Conservation (phyloP, 768 basidiomycete species). For the Trametes gibbosa region DNA sequence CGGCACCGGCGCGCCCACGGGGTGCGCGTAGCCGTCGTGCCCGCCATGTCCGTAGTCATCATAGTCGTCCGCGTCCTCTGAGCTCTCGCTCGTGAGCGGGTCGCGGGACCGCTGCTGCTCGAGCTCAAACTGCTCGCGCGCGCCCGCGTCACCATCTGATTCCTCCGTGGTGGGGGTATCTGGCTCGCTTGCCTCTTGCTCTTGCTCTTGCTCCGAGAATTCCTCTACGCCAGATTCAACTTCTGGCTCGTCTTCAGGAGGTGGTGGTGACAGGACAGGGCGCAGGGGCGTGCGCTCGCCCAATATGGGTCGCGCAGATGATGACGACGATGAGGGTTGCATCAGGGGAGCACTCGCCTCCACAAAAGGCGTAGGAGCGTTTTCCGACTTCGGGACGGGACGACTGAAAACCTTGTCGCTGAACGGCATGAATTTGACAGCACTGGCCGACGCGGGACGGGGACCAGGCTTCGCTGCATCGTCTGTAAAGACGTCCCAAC, state of each 20-base stretch:
- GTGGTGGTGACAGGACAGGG: slow-evolving; percentile 16
- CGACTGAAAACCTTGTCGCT: slow-evolving; percentile 63
- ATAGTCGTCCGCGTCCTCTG: slow-evolving; percentile 24
- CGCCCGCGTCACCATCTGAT: slow-evolving; percentile 4
- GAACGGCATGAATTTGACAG: slow-evolving; percentile 35
- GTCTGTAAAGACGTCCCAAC: slow-evolving; percentile 12
- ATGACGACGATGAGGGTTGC: slow-evolving; percentile 1
- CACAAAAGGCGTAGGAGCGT: slow-evolving; percentile 36
- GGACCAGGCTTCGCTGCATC: slow-evolving; percentile 8
- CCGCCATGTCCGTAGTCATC: slow-evolving; percentile 1
- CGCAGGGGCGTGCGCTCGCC: slow-evolving; percentile 24
- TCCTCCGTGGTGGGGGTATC: slow-evolving; percentile 15
- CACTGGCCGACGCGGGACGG: slow-evolving; percentile 8
- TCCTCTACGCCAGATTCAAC: slow-evolving; percentile 7
- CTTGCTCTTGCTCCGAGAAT: slow-evolving; percentile 12
- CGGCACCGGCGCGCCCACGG: neutral
- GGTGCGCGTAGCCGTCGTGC: neutral
- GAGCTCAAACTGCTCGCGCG: slow-evolving; percentile 7
- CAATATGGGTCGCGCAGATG: slow-evolving; percentile 9
- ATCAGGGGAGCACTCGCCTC: slow-evolving; percentile 20
- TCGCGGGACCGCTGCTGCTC: slow-evolving; percentile 9
- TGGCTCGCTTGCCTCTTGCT: neutral
- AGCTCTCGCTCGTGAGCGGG: slow-evolving; percentile 16
- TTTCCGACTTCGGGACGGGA: slow-evolving; percentile 46
- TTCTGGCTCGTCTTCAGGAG: slow-evolving; percentile 27